A percentile compares a stretch with the other conserved stretches of the same genome.
Conservation (phyloP, 768 basidiomycete genomes). For the Tulasnella sp. region DNA sequence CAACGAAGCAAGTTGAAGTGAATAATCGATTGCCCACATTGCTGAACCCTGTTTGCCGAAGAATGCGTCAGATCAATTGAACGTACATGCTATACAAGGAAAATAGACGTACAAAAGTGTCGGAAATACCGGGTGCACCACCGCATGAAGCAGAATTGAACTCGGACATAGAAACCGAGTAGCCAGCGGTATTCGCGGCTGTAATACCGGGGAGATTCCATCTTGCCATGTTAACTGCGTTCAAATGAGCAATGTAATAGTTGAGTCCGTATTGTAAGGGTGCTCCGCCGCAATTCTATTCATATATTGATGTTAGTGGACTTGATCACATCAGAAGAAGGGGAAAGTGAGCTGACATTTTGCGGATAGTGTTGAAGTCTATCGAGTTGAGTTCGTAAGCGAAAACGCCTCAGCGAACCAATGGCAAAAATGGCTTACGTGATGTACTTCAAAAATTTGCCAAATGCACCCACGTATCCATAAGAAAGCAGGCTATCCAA, state of each 20-base stretch:
- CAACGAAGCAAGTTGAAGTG: conserved; percentile 13
- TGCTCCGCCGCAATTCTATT: conserved; percentile 9
- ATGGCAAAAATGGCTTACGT: conserved; percentile 1
- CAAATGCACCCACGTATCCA: conserved; percentile 8
- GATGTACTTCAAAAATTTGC: conserved; percentile 10
- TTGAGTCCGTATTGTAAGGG: background rate
- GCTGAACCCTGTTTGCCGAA: conserved; percentile 5
- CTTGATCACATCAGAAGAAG: background rate
- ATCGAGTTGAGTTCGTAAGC: background rate
- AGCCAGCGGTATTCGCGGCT: conserved; percentile 6
- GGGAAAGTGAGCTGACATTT: conserved; percentile 1
- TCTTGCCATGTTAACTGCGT: conserved; percentile 7
- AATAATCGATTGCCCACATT: conserved; percentile 18
- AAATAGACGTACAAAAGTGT: conserved; percentile 14
- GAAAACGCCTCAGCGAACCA: background rate
- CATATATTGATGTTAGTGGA: background rate
- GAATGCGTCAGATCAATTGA: background rate
- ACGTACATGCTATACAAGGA: background rate
- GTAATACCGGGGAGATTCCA: conserved; percentile 8
- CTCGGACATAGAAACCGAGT: conserved; percentile 16
- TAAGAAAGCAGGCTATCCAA: conserved; percentile 1
- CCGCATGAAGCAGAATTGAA: conserved; percentile 18
- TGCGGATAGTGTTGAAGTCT: conserved; percentile 19
- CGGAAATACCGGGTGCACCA: conserved; percentile 12
- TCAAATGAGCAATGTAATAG: conserved; percentile 13